These are phyloP conservation scores for Lophiostoma macrostomum DNA, from an alignment of 495 filamentous ascomycete species.

Conservation along the genomic window DNA sequence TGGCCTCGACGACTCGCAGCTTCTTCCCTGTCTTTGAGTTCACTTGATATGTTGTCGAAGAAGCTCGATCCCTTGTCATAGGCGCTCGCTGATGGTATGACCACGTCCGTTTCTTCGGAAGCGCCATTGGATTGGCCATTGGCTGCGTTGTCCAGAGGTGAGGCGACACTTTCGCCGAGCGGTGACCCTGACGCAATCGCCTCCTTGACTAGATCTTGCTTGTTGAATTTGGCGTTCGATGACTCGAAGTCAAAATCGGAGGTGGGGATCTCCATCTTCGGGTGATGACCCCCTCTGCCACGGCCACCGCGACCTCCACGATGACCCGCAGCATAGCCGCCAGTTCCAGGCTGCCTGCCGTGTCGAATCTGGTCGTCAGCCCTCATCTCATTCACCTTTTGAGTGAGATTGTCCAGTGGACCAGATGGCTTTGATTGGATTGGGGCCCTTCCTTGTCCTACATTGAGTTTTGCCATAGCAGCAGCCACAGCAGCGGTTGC, in stretches of 20 bases:
- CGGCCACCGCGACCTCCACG: constrained; percentile 56
- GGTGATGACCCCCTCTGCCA: constrained; percentile 46
- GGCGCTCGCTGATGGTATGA: constrained; percentile 46
- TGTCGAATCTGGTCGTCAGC: constrained; percentile 52
- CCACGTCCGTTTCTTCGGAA: constrained; percentile 39
- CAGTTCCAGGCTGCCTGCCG: constrained; percentile 30
- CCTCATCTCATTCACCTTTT: constrained; percentile 84
- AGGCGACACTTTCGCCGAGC: constrained; percentile 43
- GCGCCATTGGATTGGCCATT: constrained; percentile 30
- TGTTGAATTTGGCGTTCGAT: constrained; percentile 97
- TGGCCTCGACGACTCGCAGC: constrained; percentile 61
- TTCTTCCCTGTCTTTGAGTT: constrained; percentile 86
- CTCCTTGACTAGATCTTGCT: constrained; percentile 90
- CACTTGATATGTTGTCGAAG: constrained; percentile 96
- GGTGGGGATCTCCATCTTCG: constrained; percentile 81
- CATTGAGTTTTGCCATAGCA: constrained; percentile 78
- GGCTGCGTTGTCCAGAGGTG: constrained; percentile 9
- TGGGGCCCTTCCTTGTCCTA: constrained; percentile 43
- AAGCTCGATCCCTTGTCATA: constrained; percentile 88
- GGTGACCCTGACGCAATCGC: constrained; percentile 76
- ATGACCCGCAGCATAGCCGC: constrained; percentile 39
- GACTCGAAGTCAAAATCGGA: constrained; percentile 91
- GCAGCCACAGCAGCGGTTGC: constrained; percentile 83
- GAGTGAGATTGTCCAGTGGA: constrained; percentile 72
- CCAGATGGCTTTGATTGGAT: constrained; percentile 35